These are phyloP conservation scores for Vigna mungo DNA, from an alignment of 306 rosid species.

Conservation along the genomic window DNA sequence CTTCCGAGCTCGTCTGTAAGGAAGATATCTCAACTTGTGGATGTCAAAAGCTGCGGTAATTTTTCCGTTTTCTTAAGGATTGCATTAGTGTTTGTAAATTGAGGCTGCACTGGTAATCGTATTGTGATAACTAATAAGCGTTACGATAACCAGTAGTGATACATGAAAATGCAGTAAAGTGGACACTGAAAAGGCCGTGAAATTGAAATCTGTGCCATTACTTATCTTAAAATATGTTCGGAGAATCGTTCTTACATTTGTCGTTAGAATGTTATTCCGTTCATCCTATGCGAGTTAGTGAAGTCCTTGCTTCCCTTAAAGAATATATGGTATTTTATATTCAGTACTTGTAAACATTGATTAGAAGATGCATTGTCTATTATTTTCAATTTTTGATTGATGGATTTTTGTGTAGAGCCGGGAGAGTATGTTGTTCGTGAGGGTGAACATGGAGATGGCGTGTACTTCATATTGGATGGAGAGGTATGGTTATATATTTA, in stretches of 20 bases:
- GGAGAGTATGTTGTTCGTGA: constrained; percentile 78
- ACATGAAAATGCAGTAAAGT: constrained; percentile 13
- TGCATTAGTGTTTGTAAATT: background rate
- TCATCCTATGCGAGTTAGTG: constrained; percentile 24
- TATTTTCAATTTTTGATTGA: constrained; percentile 32
- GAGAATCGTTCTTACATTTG: background rate
- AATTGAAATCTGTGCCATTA: constrained; percentile 21
- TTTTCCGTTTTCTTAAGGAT: background rate
- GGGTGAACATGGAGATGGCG: constrained; percentile 78
- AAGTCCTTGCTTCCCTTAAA: background rate
- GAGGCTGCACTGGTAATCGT: background rate
- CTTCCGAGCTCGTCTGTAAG: constrained; percentile 76
- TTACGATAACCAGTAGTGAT: background rate
- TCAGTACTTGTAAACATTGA: constrained; percentile 6
- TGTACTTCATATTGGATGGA: constrained; percentile 91
- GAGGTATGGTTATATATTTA: constrained; percentile 62
- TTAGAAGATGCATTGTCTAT: constrained; percentile 19
- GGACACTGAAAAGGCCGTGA: background rate
- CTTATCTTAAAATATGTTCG: constrained; percentile 7
- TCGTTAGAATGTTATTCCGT: background rate
- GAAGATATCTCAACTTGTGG: constrained; percentile 66
- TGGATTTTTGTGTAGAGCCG: constrained; percentile 53
- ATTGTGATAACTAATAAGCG: background rate
- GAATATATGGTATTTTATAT: background rate
- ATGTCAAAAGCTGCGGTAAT: constrained; percentile 67